Base-by-base conservation (phyloP, 805 yeast genomes). In the Wilhelminamyces savonicus region DNA sequence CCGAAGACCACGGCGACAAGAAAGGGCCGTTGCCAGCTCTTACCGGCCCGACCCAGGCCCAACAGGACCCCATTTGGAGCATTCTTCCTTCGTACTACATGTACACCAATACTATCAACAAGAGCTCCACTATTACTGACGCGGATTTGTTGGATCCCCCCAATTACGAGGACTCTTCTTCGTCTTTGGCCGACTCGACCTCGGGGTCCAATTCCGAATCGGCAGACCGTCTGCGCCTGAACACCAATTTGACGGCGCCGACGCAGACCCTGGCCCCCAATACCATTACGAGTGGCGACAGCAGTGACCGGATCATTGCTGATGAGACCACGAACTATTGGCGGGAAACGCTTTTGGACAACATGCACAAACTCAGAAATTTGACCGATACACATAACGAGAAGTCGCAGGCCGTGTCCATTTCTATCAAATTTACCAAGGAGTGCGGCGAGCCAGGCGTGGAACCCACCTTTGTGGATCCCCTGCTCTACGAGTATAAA, bases 401-500 rank as follows among this genome's bases (percentile, higher is more conserved):
- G 11, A 39, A 38, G 24, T 43, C 64, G 4, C 44, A 46, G 10
- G 43, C 52, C 4, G 38, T 62, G 5, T 40, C 52, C 12, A 47
- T 62, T 11, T 31, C 46, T 4, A 39, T 59, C 13, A 42, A 41
- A 21, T 62, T 60, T 39, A 63, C 66, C 3, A 52, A 55, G 27
- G 56, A 58, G 9, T 50, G 60, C 12, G 54, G 65, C 15, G 40
- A 48, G 24, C 16, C 38, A 2, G 59, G 59, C 5, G 37, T 43
- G 29, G 31, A 22, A 1, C 62, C 62, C 4, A 50, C 41, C 19
- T 35, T 40, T 16, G 51, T 62, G 5, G 57, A 60, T 30, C 53
- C 56, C 6, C 49, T 53, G 32, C 32, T 46, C 15, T 50, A 40
- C 37, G 83, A 77, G 47, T 81, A 71, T 45, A 72, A 72, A 13